Evolutionary conservation across 2,329 filamentous ascomycete species (phyloP).

Genomic region (Trichoderma semiorbis): DNA sequence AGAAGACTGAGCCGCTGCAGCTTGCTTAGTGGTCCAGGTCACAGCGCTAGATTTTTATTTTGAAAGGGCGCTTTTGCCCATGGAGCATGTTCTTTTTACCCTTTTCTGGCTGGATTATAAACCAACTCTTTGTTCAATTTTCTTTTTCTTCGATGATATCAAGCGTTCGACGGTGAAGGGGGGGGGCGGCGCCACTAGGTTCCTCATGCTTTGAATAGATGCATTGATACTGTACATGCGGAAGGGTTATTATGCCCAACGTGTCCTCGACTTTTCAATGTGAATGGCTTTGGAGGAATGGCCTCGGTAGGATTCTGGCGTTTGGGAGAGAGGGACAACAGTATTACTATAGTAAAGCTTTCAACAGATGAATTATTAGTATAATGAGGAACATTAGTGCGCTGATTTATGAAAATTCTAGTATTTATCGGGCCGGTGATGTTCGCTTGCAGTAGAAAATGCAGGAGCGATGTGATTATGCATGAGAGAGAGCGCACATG

Average conservation of each 20-base stretch:
- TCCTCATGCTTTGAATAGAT: conserved; percentile 18
- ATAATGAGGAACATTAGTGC: neutral
- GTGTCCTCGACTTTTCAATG: neutral
- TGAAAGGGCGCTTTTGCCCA: neutral
- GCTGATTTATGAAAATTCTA: neutral
- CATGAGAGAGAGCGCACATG: neutral
- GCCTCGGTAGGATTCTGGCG: conserved; percentile 8
- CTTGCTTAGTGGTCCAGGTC: conserved; percentile 5
- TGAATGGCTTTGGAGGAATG: conserved; percentile 1
- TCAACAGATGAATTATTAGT: neutral
- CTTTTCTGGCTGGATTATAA: neutral
- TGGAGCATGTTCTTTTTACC: neutral
- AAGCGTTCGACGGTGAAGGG: neutral
- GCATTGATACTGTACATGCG: conserved; percentile 11
- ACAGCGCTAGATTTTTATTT: neutral
- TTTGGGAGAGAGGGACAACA: neutral
- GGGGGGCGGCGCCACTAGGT: neutral
- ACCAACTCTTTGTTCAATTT: neutral
- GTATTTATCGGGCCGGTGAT: neutral
- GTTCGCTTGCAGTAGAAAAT: neutral
- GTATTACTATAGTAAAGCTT: neutral
- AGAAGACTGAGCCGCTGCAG: conserved; percentile 41
- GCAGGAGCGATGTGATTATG: neutral
- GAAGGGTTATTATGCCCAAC: neutral
- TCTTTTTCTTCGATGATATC: neutral